phyloP scores from a whole-genome alignment of 2,329 filamentous ascomycete species.

The Emergomyces africanus region DNA sequence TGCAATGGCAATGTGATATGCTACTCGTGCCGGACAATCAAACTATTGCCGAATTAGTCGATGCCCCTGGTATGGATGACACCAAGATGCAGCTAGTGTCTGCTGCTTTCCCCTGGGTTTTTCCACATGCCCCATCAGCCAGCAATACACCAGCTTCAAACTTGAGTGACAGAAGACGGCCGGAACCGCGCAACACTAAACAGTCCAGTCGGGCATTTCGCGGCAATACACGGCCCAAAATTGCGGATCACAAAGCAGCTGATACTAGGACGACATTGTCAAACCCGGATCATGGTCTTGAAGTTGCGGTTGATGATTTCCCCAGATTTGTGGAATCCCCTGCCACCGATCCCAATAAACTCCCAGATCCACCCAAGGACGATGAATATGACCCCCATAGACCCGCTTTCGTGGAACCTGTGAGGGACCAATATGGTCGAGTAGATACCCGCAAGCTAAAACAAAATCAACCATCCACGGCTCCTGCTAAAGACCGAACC shows the following conservation, averaged over 20 bases:
- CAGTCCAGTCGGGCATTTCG: neutral
- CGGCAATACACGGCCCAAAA: neutral
- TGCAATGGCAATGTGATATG: slow-evolving; percentile 50
- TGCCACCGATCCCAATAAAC: slow-evolving; percentile 8
- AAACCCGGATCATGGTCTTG: slow-evolving; percentile 5
- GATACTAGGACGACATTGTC: neutral
- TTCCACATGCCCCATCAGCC: slow-evolving; percentile 10
- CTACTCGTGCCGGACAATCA: slow-evolving; percentile 43
- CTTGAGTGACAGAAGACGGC: neutral
- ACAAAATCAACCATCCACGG: neutral
- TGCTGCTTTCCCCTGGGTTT: slow-evolving; percentile 37
- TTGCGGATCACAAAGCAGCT: neutral
- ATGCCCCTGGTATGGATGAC: slow-evolving; percentile 44
- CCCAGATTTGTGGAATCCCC: slow-evolving; percentile 13
- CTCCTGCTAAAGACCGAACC: neutral
- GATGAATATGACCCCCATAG: slow-evolving; percentile 38
- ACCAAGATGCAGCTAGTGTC: slow-evolving; percentile 41
- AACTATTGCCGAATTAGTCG: slow-evolving; percentile 25
- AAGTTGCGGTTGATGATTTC: slow-evolving; percentile 13
- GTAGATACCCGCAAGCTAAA: slow-evolving; percentile 2
- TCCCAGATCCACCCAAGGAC: slow-evolving; percentile 24
- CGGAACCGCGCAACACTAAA: slow-evolving; percentile 3
- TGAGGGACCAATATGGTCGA: slow-evolving; percentile 8
- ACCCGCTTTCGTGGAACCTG: slow-evolving; percentile 20
- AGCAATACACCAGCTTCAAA: neutral